Evolutionary conservation across 129 eudicot genomes (phyloP), one percentile per base, ranked within the genome.

Genomic region (Escallonia herrerae): DNA sequence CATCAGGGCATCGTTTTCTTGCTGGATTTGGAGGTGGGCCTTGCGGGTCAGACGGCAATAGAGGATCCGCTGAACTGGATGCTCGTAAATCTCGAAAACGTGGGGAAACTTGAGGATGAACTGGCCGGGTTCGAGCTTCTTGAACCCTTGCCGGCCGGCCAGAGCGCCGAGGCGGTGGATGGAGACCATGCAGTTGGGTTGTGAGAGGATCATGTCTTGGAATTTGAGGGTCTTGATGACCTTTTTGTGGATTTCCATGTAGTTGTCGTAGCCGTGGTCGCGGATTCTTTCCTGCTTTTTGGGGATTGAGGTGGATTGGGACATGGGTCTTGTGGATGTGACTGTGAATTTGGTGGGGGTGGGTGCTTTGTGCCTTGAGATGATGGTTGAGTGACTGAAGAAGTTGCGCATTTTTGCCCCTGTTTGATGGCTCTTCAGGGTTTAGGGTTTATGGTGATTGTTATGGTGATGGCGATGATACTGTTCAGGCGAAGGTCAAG

Each of bases 171-270:
- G 73, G 40, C 95, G 87, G n/a, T 96, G 82, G 14, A 83, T 62
- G 15, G 96, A 71, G 60, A 93, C 50, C 79, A 83, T 83, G 38
- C 74, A 79, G 69, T 78, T 82, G 67, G 89, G 93, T 41, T 86
- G 96, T 2, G 83, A 56, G 70, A 89, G 91, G 54, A 93, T 77
- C 13, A 93, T 78, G 60, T 86, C 93, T 68, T 93, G 87, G 63
- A 93, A 66, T 74, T 89, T 89, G 47, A 89, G 74, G 50, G 86
- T 84, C 76, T 93, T 93, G 42, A 95, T 85, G 14, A 81, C 82
- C 70, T 89, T 93, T 60, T 93, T 93, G 72, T 93, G 90, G 57
- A 93, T 78, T 62, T 89, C 96, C 95, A 93, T 93, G 87, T 85
- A 93, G 62, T 93, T 66, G 68, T 93, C 95, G 68, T 43, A 93